Evolutionary conservation across 2,329 filamentous ascomycete genomes (phyloP).

Genomic region (Colletotrichum melonis): DNA sequence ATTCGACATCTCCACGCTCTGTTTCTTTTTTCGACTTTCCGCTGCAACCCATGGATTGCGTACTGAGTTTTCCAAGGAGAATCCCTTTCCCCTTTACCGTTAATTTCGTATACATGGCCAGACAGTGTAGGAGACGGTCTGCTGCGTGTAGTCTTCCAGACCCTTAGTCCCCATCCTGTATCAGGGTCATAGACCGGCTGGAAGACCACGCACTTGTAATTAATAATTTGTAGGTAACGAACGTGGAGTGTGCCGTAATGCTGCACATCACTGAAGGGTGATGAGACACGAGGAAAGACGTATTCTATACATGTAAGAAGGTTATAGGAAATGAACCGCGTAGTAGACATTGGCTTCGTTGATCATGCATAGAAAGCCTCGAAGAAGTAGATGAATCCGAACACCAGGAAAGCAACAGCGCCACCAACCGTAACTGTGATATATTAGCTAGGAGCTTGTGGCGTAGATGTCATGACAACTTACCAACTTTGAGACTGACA

Average conservation of each 20-base stretch:
- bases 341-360: neutral
- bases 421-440: slow-evolving; percentile 89
- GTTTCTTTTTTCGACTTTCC: slow-evolving; percentile 14
- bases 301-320: slow-evolving; percentile 26
- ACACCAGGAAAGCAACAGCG: slow-evolving; percentile 88
- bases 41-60: slow-evolving; percentile 8
- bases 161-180: neutral
- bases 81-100: neutral
- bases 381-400: slow-evolving; percentile 90
- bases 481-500: slow-evolving; percentile 96
- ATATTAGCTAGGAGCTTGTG: slow-evolving; percentile 38
- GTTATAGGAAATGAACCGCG: neutral
- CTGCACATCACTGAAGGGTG: neutral
- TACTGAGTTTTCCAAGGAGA: neutral
- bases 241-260: neutral
- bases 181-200: neutral
- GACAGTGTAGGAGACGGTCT: slow-evolving; percentile 11
- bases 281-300: slow-evolving; percentile 2
- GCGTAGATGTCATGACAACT: slow-evolving; percentile 55
- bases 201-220: slow-evolving; percentile 6
- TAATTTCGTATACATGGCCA: slow-evolving; percentile 14
- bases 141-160: slow-evolving; percentile 15
- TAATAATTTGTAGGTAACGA: slow-evolving; percentile 13
- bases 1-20: neutral
- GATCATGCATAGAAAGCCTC: slow-evolving; percentile 75